Base-by-base conservation (phyloP, 179 eudicot genomes). In the Beta corolliflora region DNA sequence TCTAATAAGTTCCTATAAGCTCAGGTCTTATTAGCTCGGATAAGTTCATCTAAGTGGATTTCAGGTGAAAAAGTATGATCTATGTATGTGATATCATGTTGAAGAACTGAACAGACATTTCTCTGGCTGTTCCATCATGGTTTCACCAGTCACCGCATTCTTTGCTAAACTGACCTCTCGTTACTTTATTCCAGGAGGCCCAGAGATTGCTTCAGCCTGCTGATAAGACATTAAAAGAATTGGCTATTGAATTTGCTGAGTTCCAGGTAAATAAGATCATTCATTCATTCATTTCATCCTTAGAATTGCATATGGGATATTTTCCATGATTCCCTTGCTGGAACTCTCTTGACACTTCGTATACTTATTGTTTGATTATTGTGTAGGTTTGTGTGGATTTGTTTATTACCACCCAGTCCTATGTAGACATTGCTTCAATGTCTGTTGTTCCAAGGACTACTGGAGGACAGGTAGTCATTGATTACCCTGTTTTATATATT, bases 221-320 rank as follows among this genome's bases (percentile, higher is more conserved):
- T 59, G 98, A 96, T 85, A 96, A 94, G 87, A 91, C 90, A 64
- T 81, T 96, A 45, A 92, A 92, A 89, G 92, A 92, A 78, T 87
- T 96, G 97, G 98, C 98, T 58, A 87, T 89, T 81, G 99, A 96
- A 81, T 92, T 96, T 87, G 98, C 99, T 10, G 98, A 96, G 81
- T 92, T 87, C 83, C 99, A 96, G 98, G 99, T 94, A 59, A 77
- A 9, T 19, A 72, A 58, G 44, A 25, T n/a, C n/a, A n/a, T n/a
- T 14, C 25, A 73, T 5, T 79, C 46, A 59, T 79, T 60, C 5
- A 31, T 56, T 41, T 59, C 14, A 15, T 25, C n/a, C 55, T 44
- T 3, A 70, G 23, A 46, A 79, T 69, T 56, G 36, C 15, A 12
- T 25, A 9, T 18, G 52, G n/a, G 15, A 5, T 61, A 12, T 45